A percentile compares a stretch with the other conserved stretches of the same genome.
These are phyloP conservation scores for Termitomyces sp. DNA, from an alignment of 768 basidiomycete species.

Conservation along the genomic window DNA sequence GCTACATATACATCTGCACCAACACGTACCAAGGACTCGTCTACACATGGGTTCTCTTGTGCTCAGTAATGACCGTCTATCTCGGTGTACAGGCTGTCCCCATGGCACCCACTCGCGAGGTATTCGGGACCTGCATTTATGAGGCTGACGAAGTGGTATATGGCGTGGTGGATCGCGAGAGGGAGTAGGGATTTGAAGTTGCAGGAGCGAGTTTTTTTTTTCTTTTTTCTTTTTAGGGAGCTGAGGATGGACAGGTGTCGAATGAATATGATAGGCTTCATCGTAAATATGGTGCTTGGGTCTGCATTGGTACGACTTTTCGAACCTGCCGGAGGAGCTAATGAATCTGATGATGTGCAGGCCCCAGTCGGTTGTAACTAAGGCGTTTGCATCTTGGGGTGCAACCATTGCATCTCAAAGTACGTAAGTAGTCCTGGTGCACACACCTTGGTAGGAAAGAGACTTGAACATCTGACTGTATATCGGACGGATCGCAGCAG, in stretches of 20 bases:
- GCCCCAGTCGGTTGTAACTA: slow-evolving; percentile 20
- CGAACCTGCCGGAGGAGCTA: neutral
- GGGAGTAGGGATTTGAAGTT: neutral
- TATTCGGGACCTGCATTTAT: slow-evolving; percentile 8
- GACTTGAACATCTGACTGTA: slow-evolving; percentile 24
- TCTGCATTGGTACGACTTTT: slow-evolving; percentile 26
- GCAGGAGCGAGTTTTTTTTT: neutral
- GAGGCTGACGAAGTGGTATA: slow-evolving; percentile 7
- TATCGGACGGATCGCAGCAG: slow-evolving; percentile 21
- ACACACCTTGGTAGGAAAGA: slow-evolving; percentile 18
- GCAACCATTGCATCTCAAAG: neutral
- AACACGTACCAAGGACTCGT: neutral
- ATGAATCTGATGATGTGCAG: slow-evolving; percentile 16
- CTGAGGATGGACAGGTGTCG: neutral
- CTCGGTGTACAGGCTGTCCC: slow-evolving; percentile 8
- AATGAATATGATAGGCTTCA: slow-evolving; percentile 15
- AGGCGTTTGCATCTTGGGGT: slow-evolving; percentile 16
- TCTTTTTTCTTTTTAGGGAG: too few species aligned
- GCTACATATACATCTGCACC: neutral
- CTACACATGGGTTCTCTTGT: neutral
- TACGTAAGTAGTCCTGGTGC: neutral
- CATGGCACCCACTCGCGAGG: slow-evolving; percentile 4
- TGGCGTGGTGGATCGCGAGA: neutral
- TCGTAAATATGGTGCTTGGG: slow-evolving; percentile 25
- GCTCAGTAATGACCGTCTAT: neutral